Evolutionary conservation across 441 rosid species (phyloP), one percentile per base, ranked within the genome.

Genomic region (Daphne laureola): DNA sequence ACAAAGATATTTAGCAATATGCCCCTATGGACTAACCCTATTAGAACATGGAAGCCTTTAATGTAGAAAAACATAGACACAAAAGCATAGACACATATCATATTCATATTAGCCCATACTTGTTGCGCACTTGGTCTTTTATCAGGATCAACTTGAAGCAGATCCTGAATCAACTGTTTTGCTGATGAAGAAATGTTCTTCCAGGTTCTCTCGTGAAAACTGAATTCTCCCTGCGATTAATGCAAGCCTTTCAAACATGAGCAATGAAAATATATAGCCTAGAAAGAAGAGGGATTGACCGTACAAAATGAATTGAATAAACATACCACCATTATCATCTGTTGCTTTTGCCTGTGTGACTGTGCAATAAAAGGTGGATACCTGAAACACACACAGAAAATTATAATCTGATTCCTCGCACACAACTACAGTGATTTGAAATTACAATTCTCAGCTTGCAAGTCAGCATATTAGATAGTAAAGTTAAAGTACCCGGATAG

Each of bases 301-400:
- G 12, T 43, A 9, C 9, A 31, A 23, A 21, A 14, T 3, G 12
- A 15, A 27, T 8, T 21, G 40, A 47, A 27, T 45, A 4, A 17
- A 64, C 80, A 53, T 71, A 77, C 82, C 51, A 79, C 71, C 61
- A 77, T 53, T 49, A 85, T 85, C 76, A 80, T 80, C 65, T 82
- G 82, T 8, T 80, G 85, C 74, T 82, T 85, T 63, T 85, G 94
- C 59, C 73, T 64, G 36, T 82, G 82, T 8, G 90, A 78, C 49
- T 72, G 89, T 12, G 87, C 79, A 53, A 77, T 59, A 66, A 85
- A 85, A 17, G 93, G 87, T 6, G 90, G 94, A 64, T 85, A 70
- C 68, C 94, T 80, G 80, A 52, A 61, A 59, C 9, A 3, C 12
- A 49, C 0, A 26, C 12, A n/a, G 14, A 4, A 17, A n/a, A 5